These are phyloP conservation scores for Venturia carpophila DNA, from an alignment of 2,329 filamentous ascomycete genomes.

Conservation along the genomic window DNA sequence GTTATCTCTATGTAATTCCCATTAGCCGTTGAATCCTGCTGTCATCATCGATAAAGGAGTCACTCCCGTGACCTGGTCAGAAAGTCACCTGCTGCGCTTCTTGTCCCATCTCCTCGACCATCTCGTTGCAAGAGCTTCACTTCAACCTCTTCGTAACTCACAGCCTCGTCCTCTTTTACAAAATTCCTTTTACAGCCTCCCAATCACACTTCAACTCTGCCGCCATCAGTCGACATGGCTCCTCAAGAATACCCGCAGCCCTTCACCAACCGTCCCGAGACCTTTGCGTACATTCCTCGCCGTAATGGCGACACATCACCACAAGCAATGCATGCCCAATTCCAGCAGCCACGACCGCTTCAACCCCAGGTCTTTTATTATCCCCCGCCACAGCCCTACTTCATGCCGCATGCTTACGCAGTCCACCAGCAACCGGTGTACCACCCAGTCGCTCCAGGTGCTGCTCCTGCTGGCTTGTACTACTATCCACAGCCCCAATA, in stretches of 20 bases:
- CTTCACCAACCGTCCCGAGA: conserved; percentile 8
- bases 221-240: not conserved
- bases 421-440: not conserved
- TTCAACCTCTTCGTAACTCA: not conserved
- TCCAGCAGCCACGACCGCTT: not conserved
- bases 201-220: not conserved
- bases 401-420: conserved; percentile 10
- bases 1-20: not conserved
- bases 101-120: not conserved
- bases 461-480: conserved; percentile 2
- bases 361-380: not conserved
- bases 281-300: conserved; percentile 12
- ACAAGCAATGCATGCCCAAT: not conserved
- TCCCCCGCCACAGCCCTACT: conserved; percentile 6
- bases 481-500: conserved; percentile 4
- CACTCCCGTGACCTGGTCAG: not conserved
- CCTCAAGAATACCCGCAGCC: conserved; percentile 13
- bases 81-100: not conserved
- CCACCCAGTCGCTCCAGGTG: conserved; percentile 5
- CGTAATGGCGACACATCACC: not conserved
- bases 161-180: not conserved
- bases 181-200: not conserved
- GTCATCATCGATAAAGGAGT: not conserved
- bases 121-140: not conserved
- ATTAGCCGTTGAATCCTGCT: not conserved